These are phyloP conservation scores for Gillenia trifoliata DNA, from an alignment of 306 rosid species.

Conservation along the genomic window DNA sequence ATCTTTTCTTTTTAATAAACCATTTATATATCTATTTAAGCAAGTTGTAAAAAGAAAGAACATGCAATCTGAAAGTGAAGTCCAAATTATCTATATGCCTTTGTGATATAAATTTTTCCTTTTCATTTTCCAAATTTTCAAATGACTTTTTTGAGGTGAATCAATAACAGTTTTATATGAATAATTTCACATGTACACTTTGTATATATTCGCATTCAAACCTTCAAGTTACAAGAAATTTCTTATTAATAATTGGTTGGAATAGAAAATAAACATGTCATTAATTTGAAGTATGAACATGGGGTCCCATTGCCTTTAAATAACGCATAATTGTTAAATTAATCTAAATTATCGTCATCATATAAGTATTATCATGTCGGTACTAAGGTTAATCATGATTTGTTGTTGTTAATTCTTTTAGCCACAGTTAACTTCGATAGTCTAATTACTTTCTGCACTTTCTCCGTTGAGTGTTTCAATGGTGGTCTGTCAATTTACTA, in stretches of 20 bases:
- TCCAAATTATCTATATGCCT: neutral
- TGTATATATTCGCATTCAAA: neutral
- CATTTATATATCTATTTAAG: neutral
- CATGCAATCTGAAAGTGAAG: neutral
- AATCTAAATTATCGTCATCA: neutral
- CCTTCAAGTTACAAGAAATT: neutral
- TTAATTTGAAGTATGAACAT: neutral
- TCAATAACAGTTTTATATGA: neutral
- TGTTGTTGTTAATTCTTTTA: neutral
- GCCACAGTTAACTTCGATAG: too few relatives aligned
- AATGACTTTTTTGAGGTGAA: neutral
- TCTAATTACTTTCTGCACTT: neutral
- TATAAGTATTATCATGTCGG: neutral
- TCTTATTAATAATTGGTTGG: neutral
- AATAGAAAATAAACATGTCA: neutral
- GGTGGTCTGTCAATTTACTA: neutral
- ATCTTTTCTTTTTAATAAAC: slow-evolving; percentile 21
- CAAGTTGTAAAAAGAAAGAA: neutral
- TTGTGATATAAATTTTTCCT: neutral
- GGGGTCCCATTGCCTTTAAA: neutral
- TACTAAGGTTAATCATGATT: neutral
- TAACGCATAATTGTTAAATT: neutral
- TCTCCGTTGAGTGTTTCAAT: neutral
- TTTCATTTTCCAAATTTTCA: neutral
- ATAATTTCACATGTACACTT: neutral